A percentile compares a stretch with the other conserved stretches of the same genome.
Evolutionary conservation across 352 stramenopile genomes (phyloP).

Genomic region (Phytophthora boehmeriae): DNA sequence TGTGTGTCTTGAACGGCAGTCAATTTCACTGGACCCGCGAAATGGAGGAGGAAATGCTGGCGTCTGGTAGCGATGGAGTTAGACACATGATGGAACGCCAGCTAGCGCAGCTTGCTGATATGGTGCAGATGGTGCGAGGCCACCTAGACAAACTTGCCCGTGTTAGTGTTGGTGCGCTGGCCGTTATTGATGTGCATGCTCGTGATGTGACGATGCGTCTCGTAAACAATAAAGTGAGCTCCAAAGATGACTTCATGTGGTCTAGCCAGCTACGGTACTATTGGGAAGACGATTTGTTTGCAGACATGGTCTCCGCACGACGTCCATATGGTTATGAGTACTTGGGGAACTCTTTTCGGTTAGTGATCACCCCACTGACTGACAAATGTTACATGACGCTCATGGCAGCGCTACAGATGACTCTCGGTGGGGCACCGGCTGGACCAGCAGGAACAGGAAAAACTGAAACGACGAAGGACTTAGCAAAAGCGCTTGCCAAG

Average conservation of each 20-base stretch:
- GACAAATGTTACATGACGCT: slow-evolving; percentile 97
- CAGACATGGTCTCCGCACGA: slow-evolving; percentile 92
- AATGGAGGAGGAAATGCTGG: slow-evolving; percentile 90
- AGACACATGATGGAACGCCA: slow-evolving; percentile 92
- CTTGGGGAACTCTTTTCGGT: slow-evolving; percentile 92
- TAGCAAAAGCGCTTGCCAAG: slow-evolving; percentile 94
- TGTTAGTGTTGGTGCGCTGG: slow-evolving; percentile 92
- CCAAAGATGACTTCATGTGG: slow-evolving; percentile 95
- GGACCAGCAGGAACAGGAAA: slow-evolving; percentile 94
- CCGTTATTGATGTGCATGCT: slow-evolving; percentile 96
- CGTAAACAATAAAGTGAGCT: slow-evolving; percentile 81
- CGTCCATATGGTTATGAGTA: slow-evolving; percentile 95
- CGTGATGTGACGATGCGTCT: slow-evolving; percentile 92
- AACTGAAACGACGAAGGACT: slow-evolving; percentile 94
- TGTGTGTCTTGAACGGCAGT: slow-evolving; percentile 95
- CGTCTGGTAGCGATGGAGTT: slow-evolving; percentile 84
- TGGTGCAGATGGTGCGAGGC: slow-evolving; percentile 93
- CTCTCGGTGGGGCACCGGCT: slow-evolving; percentile 91
- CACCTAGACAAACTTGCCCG: slow-evolving; percentile 91
- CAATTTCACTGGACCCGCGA: slow-evolving; percentile 96
- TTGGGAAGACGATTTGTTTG: slow-evolving; percentile 86
- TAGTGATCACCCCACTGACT: slow-evolving; percentile 95
- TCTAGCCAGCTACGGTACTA: slow-evolving; percentile 95
- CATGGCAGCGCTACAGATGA: slow-evolving; percentile 96
- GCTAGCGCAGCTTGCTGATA: slow-evolving; percentile 92